A percentile compares a stretch with the other conserved stretches of the same genome.
These are phyloP conservation scores for Rheum nobile DNA, from an alignment of 148 eudicot genomes.

Conservation along the genomic window DNA sequence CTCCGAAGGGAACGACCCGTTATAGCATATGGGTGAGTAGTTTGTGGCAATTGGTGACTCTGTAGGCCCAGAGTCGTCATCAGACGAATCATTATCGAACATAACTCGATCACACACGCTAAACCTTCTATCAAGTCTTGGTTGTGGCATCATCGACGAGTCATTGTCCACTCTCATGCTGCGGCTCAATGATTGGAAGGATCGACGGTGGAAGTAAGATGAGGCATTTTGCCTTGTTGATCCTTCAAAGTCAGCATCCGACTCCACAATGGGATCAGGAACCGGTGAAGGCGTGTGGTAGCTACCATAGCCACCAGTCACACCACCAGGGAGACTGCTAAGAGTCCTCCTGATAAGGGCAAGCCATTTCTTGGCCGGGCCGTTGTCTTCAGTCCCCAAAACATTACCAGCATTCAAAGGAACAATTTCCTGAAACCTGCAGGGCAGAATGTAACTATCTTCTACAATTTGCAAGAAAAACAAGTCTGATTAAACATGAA, in stretches of 20 bases:
- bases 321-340: conserved; percentile 46
- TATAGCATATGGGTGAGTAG: conserved; percentile 46
- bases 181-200: conserved; percentile 71
- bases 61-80: conserved; percentile 51
- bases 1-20: conserved; percentile 35
- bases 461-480: neutral
- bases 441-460: neutral
- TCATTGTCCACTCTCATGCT: conserved; percentile 40
- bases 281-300: conserved; percentile 61
- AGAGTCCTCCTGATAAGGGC: conserved; percentile 67
- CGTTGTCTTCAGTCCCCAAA: conserved; percentile 96
- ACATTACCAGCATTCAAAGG: conserved; percentile 98
- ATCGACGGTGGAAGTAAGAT: conserved; percentile 58
- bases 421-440: conserved; percentile 93
- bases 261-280: conserved; percentile 75
- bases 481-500: neutral
- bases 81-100: conserved; percentile 53
- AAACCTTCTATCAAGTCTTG: conserved; percentile 60
- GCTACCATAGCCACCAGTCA: conserved; percentile 13
- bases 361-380: conserved; percentile 86
- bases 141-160: conserved; percentile 38
- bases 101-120: conserved; percentile 78
- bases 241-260: conserved; percentile 64
- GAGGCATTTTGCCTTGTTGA: conserved; percentile 42
- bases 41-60: conserved; percentile 41